Evolutionary conservation across 176 grass and related monocot species (phyloP).

Genomic region (Zea luxurians): DNA sequence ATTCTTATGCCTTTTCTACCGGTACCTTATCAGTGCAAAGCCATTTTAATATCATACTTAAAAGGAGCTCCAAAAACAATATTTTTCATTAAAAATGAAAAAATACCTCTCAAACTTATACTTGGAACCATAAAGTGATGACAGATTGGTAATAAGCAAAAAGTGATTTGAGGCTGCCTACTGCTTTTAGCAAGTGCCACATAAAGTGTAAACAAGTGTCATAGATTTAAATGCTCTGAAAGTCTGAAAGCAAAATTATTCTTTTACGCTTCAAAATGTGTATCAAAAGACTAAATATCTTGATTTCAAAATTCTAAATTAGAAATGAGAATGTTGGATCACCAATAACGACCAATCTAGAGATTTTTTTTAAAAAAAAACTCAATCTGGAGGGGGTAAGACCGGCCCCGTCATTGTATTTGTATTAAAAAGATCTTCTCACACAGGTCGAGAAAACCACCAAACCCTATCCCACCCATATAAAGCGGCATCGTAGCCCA

Average conservation of each 20-base stretch:
- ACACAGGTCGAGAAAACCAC: too few relatives aligned
- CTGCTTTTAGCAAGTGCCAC: background rate
- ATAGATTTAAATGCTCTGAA: constrained; percentile 3
- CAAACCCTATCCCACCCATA: too few relatives aligned
- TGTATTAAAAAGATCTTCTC: too few relatives aligned
- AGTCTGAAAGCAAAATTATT: background rate
- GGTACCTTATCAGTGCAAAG: background rate
- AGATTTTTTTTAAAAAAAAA: background rate
- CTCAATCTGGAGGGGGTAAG: too few relatives aligned
- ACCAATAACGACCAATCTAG: background rate
- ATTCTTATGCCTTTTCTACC: constrained; percentile 19
- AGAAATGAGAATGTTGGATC: background rate
- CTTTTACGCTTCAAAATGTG: constrained; percentile 1
- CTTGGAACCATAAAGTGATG: constrained; percentile 17
- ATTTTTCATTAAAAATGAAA: background rate
- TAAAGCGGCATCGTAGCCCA: too few relatives aligned
- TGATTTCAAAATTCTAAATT: background rate
- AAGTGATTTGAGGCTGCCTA: background rate
- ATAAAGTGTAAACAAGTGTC: background rate
- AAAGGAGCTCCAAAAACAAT: background rate
- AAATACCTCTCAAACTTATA: constrained; percentile 1
- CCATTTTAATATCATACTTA: constrained; percentile 29
- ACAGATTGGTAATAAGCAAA: background rate
- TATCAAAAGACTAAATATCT: background rate
- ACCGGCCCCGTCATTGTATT: too few relatives aligned